Conservation (phyloP, 768 basidiomycete genomes). For the Epithele typhae region DNA sequence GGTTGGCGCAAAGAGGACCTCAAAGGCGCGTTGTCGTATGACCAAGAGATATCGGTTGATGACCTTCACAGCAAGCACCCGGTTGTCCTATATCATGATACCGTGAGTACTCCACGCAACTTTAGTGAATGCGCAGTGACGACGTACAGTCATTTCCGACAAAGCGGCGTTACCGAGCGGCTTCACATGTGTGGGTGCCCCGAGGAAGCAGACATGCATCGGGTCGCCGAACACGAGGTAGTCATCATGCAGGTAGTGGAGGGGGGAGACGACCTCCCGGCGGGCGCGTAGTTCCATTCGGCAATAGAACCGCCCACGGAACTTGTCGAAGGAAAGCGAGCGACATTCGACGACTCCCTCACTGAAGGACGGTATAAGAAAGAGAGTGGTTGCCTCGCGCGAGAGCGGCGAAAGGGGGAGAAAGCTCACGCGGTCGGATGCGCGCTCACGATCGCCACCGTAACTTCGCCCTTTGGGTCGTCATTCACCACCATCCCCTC, state of each 20-base stretch:
- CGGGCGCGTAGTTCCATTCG: slow-evolving; percentile 14
- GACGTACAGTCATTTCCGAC: slow-evolving; percentile 10
- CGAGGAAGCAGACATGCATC: slow-evolving; percentile 17
- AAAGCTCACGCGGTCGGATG: slow-evolving; percentile 13
- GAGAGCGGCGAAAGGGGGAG: neutral
- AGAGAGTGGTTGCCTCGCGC: neutral
- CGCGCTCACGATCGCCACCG: slow-evolving; percentile 20
- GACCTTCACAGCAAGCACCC: slow-evolving; percentile 23
- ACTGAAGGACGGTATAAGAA: neutral
- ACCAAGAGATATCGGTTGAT: slow-evolving; percentile 26
- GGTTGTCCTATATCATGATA: slow-evolving; percentile 9
- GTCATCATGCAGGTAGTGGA: slow-evolving; percentile 20
- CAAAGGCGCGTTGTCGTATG: slow-evolving; percentile 23
- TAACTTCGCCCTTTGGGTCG: slow-evolving; percentile 21
- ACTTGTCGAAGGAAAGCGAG: slow-evolving; percentile 27
- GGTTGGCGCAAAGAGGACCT: slow-evolving; percentile 18
- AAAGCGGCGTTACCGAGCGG: slow-evolving; percentile 4
- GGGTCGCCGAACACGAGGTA: slow-evolving; percentile 20
- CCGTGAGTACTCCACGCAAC: neutral
- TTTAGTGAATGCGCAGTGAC: neutral
- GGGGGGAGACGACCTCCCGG: slow-evolving; percentile 11
- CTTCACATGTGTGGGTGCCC: slow-evolving; percentile 8
- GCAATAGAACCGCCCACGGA: slow-evolving; percentile 25
- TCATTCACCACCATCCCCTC: slow-evolving; percentile 27
- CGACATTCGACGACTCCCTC: slow-evolving; percentile 10